Evolutionary conservation across 2,329 filamentous ascomycete species (phyloP).

Genomic region (Daldinia sp.): DNA sequence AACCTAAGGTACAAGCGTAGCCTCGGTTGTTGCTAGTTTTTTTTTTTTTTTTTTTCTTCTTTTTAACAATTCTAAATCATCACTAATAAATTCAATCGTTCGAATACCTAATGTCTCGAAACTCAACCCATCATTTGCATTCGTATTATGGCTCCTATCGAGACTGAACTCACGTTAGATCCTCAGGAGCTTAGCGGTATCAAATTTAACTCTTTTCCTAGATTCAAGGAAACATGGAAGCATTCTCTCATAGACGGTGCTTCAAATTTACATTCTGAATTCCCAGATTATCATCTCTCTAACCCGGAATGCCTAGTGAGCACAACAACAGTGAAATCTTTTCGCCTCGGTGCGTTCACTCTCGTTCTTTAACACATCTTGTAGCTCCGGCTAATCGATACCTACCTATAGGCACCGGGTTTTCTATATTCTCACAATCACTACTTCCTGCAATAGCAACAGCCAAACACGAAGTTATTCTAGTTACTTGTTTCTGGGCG

Average conservation of each 20-base stretch:
- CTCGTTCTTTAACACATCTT: background rate
- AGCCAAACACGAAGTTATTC: conserved; percentile 71
- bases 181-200: background rate
- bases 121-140: background rate
- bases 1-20: background rate
- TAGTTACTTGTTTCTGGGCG: conserved; percentile 87
- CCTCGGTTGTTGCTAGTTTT: no score
- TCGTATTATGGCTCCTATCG: background rate
- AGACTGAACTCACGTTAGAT: background rate
- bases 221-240: conserved; percentile 42
- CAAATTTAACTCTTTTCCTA: conserved; percentile 7
- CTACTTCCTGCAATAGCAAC: conserved; percentile 68
- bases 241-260: conserved; percentile 18
- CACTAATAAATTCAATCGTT: background rate
- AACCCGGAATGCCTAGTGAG: conserved; percentile 58
- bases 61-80: background rate
- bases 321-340: conserved; percentile 55
- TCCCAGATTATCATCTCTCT: conserved; percentile 58
- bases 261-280: conserved; percentile 45
- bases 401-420: conserved; percentile 47
- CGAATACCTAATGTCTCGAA: background rate
- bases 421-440: conserved; percentile 61
- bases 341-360: conserved; percentile 53
- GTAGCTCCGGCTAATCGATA: background rate
- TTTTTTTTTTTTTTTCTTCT: no score